Conservation (phyloP, 78 protist species). For the Isochrysis galbana region DNA sequence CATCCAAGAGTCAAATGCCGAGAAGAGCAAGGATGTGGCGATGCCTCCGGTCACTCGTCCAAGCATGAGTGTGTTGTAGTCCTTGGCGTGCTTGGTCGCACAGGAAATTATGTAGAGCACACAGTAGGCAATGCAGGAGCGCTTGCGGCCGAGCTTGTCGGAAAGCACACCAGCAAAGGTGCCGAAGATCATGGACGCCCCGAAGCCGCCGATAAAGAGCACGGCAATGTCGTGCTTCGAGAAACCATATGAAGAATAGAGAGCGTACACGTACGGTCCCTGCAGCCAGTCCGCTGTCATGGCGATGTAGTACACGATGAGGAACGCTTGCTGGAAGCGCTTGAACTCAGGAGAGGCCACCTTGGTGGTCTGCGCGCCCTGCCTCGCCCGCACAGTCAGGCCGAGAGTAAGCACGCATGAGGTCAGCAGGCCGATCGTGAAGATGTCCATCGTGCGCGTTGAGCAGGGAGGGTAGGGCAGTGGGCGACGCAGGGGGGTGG, state of each 20-base stretch:
- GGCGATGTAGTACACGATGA: conserved; percentile 31
- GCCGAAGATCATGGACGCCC: conserved; percentile 83
- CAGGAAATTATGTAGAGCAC: conserved; percentile 67
- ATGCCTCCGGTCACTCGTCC: conserved; percentile 91
- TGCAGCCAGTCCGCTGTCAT: conserved; percentile 89
- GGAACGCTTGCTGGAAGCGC: conserved; percentile 50
- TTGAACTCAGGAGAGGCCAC: not conserved
- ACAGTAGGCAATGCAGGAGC: conserved; percentile 60
- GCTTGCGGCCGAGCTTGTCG: conserved; percentile 85
- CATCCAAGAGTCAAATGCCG: conserved; percentile 94
- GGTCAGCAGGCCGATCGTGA: not conserved
- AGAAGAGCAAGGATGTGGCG: conserved; percentile 91
- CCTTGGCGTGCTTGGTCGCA: conserved; percentile 70
- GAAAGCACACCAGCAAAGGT: conserved; percentile 86
- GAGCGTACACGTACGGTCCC: conserved; percentile 94
- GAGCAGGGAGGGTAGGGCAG: too few species aligned
- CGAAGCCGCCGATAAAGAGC: conserved; percentile 89
- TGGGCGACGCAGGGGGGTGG: too few species aligned
- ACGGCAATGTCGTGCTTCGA: conserved; percentile 66
- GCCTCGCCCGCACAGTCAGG: not conserved
- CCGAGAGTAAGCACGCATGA: not conserved
- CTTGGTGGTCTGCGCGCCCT: not conserved
- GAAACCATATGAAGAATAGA: conserved; percentile 86
- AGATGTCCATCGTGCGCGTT: not conserved
- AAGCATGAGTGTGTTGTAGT: conserved; percentile 69